Percentiles rank a stretch among this genome's conserved stretches.
Conservation (phyloP, 192 early-diverging fungal species). For the Jimgerdemannia lactiflua region DNA sequence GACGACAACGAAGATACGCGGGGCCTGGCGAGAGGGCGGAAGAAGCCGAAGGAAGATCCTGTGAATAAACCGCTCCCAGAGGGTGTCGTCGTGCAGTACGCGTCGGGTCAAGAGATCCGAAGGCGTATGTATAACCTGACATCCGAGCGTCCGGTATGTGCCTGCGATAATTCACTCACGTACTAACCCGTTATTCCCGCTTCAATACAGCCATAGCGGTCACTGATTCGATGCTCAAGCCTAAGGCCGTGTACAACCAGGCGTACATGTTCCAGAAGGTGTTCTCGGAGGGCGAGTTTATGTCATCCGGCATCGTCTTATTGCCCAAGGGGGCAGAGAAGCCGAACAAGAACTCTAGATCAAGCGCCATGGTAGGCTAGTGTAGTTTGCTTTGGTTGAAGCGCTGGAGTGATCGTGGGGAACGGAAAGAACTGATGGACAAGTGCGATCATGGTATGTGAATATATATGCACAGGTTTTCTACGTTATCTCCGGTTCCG, state of each 20-base stretch:
- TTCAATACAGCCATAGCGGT: neutral
- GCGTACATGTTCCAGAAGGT: slow-evolving; percentile 48
- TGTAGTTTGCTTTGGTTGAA: no score
- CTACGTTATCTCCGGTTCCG: slow-evolving; percentile 35
- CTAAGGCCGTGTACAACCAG: neutral
- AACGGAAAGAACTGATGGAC: no score
- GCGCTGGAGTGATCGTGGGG: no score
- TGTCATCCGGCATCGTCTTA: slow-evolving; percentile 46
- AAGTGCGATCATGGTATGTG: neutral
- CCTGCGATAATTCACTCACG: neutral
- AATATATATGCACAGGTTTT: slow-evolving; percentile 26
- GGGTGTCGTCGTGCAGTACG: neutral
- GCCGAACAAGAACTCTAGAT: slow-evolving; percentile 43
- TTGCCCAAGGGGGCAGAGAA: slow-evolving; percentile 48
- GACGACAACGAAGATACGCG: neutral
- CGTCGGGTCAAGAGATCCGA: neutral
- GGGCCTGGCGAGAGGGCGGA: neutral
- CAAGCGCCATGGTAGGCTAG: slow-evolving; percentile 41
- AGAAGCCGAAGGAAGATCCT: neutral
- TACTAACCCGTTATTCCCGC: neutral
- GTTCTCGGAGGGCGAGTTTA: slow-evolving; percentile 51
- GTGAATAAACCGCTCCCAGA: neutral
- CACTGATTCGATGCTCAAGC: neutral
- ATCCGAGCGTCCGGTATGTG: no score
- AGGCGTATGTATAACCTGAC: neutral